A percentile compares a stretch with the other conserved stretches of the same genome.
Conservation (phyloP, 345 rosid genomes). For the Eucalyptus camaldulensis region DNA sequence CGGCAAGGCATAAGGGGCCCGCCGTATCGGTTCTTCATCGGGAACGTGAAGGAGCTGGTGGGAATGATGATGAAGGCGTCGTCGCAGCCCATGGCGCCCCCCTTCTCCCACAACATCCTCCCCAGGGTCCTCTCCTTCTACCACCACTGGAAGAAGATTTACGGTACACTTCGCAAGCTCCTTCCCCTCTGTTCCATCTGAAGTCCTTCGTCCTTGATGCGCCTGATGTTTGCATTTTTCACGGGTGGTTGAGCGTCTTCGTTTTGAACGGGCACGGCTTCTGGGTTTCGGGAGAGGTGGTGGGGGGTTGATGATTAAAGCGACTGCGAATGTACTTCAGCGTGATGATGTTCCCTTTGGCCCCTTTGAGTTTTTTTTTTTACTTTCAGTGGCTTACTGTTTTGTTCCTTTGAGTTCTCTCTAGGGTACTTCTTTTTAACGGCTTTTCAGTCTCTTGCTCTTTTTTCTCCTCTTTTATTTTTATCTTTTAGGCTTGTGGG, state of each 20-base stretch:
- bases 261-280: background rate
- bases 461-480: background rate
- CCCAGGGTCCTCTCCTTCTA: slow-evolving; percentile 93
- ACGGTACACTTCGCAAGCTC: slow-evolving; percentile 27
- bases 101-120: slow-evolving; percentile 94
- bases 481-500: background rate
- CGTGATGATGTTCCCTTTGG: background rate
- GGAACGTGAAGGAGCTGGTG: slow-evolving; percentile 86
- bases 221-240: background rate
- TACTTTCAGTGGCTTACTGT: background rate
- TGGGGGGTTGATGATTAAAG: background rate
- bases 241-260: background rate
- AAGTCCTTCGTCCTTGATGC: background rate
- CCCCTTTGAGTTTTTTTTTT: background rate
- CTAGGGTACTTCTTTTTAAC: background rate
- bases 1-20: slow-evolving; percentile 96
- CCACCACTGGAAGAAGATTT: slow-evolving; percentile 94
- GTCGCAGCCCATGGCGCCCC: slow-evolving; percentile 79
- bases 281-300: background rate
- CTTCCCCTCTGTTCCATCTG: background rate
- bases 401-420: background rate
- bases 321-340: background rate
- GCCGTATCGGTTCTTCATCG: slow-evolving; percentile 90
- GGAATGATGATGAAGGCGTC: slow-evolving; percentile 90
- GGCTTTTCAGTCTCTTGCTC: background rate